Conservation (phyloP, 1,284 basidiomycete genomes). For the Meira miltonrushii region DNA sequence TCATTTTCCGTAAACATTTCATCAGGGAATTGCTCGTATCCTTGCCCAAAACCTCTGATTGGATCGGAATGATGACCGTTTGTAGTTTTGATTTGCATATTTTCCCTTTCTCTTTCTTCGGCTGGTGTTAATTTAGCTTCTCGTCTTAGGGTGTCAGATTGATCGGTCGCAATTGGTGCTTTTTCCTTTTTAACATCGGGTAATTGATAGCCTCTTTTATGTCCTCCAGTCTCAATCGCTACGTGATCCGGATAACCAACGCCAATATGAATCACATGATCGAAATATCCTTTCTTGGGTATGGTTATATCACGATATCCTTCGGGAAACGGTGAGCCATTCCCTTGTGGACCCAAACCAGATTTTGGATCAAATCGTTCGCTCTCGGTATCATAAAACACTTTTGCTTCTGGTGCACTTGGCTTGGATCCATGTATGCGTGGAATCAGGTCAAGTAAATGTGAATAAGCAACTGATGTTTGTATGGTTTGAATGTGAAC, state of each 20-base stretch:
- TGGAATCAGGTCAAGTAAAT: slow-evolving; percentile 13
- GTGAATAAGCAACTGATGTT: slow-evolving; percentile 9
- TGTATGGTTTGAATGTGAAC: slow-evolving; percentile 16
- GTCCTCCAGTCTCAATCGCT: slow-evolving; percentile 14
- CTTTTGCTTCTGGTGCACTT: neutral
- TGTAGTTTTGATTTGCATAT: neutral
- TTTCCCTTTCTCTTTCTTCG: slow-evolving; percentile 4
- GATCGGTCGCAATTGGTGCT: slow-evolving; percentile 8
- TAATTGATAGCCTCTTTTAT: slow-evolving; percentile 15
- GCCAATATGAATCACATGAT: slow-evolving; percentile 16
- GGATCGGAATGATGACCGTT: neutral
- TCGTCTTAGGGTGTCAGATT: neutral
- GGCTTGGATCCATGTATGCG: slow-evolving; percentile 9
- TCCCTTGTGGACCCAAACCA: slow-evolving; percentile 9
- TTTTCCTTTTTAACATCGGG: slow-evolving; percentile 10
- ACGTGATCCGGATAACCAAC: slow-evolving; percentile 11
- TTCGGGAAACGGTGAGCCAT: slow-evolving; percentile 10
- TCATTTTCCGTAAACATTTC: slow-evolving; percentile 13
- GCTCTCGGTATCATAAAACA: slow-evolving; percentile 11
- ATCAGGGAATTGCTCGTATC: slow-evolving; percentile 15
- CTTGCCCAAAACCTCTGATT: slow-evolving; percentile 16
- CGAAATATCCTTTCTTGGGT: slow-evolving; percentile 3
- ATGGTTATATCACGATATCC: slow-evolving; percentile 7
- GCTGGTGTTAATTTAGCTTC: neutral
- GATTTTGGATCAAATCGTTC: neutral